These are phyloP conservation scores for Omphalea diandra DNA, from an alignment of 441 rosid species.

Conservation along the genomic window DNA sequence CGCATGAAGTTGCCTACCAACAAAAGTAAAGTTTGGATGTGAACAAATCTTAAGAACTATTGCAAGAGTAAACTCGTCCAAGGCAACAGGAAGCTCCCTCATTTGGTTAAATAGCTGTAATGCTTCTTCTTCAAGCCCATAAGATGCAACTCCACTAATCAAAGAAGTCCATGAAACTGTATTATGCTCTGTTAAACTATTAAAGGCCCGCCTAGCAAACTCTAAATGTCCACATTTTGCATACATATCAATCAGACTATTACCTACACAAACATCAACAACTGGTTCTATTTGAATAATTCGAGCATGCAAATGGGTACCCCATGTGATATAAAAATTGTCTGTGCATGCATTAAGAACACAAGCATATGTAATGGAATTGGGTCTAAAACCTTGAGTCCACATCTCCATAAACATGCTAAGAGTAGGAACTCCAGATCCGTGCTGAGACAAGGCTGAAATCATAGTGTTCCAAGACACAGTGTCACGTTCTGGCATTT, in stretches of 20 bases:
- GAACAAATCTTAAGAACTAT: constrained; percentile 27
- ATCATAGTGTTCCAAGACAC: constrained; percentile 32
- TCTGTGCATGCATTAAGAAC: too few relatives aligned
- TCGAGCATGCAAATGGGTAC: constrained; percentile 38
- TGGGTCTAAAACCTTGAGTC: too few relatives aligned
- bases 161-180: too few relatives aligned
- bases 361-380: too few relatives aligned
- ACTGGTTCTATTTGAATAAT: constrained; percentile 13
- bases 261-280: constrained; percentile 22
- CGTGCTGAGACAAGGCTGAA: constrained; percentile 26
- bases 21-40: constrained; percentile 6
- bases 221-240: constrained; percentile 28
- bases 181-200: too few relatives aligned
- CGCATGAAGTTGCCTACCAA: constrained; percentile 28
- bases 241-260: constrained; percentile 30
- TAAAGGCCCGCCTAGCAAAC: too few relatives aligned
- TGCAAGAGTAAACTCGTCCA: constrained; percentile 31
- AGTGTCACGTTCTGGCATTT: constrained; percentile 26
- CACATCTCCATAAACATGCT: constrained; percentile 24
- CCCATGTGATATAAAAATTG: too few relatives aligned
- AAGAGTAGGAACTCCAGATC: constrained; percentile 20
- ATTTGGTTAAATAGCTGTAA: constrained; percentile 20
- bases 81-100: constrained; percentile 19
- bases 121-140: constrained; percentile 27
- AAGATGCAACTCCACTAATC: constrained; percentile 22